phyloP scores from a whole-genome alignment of 345 rosid species.

The Moricandia moricandioides region DNA sequence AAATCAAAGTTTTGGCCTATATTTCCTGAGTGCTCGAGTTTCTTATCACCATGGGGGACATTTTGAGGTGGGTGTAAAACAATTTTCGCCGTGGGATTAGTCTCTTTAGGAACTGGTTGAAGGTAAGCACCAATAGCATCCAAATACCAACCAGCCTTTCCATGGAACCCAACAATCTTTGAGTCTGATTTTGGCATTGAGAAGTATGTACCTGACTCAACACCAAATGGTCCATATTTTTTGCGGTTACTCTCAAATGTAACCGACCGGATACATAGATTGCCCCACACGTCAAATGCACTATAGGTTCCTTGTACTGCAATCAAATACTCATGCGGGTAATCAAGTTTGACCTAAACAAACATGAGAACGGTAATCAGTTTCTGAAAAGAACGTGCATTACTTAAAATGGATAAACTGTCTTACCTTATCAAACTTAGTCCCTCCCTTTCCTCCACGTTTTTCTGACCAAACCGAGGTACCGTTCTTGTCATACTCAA shows the following conservation, averaged over 20 bases:
- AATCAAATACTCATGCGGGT: slow-evolving; percentile 68
- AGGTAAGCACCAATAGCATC: slow-evolving; percentile 74
- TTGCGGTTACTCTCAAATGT: slow-evolving; percentile 71
- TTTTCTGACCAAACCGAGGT: slow-evolving; percentile 64
- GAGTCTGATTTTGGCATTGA: slow-evolving; percentile 55
- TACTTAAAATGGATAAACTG: not conserved
- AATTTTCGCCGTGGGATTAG: slow-evolving; percentile 25
- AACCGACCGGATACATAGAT: slow-evolving; percentile 54
- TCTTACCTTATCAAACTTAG: slow-evolving; percentile 59
- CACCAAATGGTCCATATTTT: slow-evolving; percentile 75
- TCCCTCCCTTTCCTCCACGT: slow-evolving; percentile 79
- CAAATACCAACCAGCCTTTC: slow-evolving; percentile 62
- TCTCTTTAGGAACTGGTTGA: slow-evolving; percentile 43
- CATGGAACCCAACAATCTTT: slow-evolving; percentile 75
- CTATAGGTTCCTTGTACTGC: slow-evolving; percentile 70
- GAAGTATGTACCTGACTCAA: slow-evolving; percentile 66
- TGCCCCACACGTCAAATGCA: slow-evolving; percentile 45
- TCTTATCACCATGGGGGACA: slow-evolving; percentile 39
- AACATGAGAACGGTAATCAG: slow-evolving; percentile 5
- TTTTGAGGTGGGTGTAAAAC: slow-evolving; percentile 34
- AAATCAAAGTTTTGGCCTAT: slow-evolving; percentile 62
- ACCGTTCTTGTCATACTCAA: slow-evolving; percentile 70
- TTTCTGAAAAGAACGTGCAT: not conserved
- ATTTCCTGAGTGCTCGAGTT: slow-evolving; percentile 54
- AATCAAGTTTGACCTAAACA: slow-evolving; percentile 63